Percentiles rank a stretch among this genome's conserved stretches.
These are phyloP conservation scores for Chaetomiaceae sp. DNA, from an alignment of 2,329 filamentous ascomycete species.

Conservation along the genomic window DNA sequence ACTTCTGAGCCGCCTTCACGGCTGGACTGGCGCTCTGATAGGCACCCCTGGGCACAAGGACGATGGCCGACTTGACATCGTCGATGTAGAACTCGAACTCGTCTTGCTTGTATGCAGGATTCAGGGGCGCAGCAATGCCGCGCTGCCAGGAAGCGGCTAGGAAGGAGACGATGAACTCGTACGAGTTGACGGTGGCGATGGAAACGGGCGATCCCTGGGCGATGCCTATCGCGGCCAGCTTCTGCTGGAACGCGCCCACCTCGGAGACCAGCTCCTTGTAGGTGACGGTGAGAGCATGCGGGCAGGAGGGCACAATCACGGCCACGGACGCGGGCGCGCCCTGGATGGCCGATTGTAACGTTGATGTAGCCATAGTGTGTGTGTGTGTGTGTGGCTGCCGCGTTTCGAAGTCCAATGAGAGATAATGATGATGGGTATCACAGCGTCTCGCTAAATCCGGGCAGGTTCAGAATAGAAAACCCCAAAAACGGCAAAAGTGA, in stretches of 20 bases:
- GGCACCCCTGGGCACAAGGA: constrained; percentile 68
- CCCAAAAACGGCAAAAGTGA: too few species aligned
- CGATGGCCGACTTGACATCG: constrained; percentile 72
- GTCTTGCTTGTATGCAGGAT: constrained; percentile 80
- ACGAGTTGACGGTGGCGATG: constrained; percentile 77
- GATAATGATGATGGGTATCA: background rate
- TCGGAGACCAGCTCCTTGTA: constrained; percentile 63
- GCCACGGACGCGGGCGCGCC: constrained; percentile 46
- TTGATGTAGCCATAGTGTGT: constrained; percentile 32
- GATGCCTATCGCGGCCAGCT: constrained; percentile 71
- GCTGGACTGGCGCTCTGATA: constrained; percentile 61
- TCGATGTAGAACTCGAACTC: constrained; percentile 93
- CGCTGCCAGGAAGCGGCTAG: constrained; percentile 81
- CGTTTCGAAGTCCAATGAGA: background rate
- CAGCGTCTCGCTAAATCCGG: background rate
- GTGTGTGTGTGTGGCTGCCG: background rate
- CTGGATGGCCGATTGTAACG: constrained; percentile 46
- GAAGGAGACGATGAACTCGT: constrained; percentile 83
- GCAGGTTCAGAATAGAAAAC: too few species aligned
- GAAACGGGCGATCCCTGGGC: constrained; percentile 65
- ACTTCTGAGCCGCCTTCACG: constrained; percentile 70
- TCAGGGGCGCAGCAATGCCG: constrained; percentile 77
- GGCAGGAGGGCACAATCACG: constrained; percentile 66
- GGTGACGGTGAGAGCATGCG: constrained; percentile 57
- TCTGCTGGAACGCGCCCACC: constrained; percentile 65